Percentiles rank a stretch among this genome's conserved stretches.
phyloP scores from a whole-genome alignment of 352 stramenopile species.

The Phytophthora nicotianae region DNA sequence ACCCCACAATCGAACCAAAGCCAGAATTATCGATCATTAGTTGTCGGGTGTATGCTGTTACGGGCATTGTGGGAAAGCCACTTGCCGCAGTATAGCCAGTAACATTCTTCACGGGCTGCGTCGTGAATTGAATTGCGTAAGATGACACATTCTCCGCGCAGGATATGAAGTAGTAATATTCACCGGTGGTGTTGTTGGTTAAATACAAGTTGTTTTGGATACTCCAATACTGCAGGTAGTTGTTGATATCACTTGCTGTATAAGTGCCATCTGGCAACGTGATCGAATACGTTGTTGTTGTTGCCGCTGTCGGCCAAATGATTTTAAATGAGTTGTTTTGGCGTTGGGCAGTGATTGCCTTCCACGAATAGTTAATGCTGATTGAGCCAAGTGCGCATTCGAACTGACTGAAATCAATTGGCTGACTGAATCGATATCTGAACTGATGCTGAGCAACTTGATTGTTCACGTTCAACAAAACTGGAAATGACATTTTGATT shows the following conservation, averaged over 20 bases:
- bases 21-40: not conserved
- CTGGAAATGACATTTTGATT: constrained; percentile 3
- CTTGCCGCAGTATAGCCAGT: not conserved
- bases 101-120: not conserved
- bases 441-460: no score
- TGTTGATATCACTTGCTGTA: constrained; percentile 3
- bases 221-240: constrained; percentile 4
- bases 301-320: not conserved
- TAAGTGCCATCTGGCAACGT: constrained; percentile 4
- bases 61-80: not conserved
- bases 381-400: not conserved
- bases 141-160: not conserved
- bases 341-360: constrained; percentile 4
- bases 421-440: no score
- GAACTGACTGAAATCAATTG: no score
- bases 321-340: constrained; percentile 1
- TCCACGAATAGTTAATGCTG: not conserved
- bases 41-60: not conserved
- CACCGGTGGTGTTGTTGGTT: not conserved
- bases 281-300: constrained; percentile 2
- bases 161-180: constrained; percentile 1
- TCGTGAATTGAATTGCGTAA: not conserved
- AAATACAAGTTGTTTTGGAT: constrained; percentile 7
- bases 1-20: not conserved
- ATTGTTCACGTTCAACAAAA: constrained; percentile 4